phyloP scores from a whole-genome alignment of 2,329 filamentous ascomycete genomes.

The Fusarium keratoplasticum region DNA sequence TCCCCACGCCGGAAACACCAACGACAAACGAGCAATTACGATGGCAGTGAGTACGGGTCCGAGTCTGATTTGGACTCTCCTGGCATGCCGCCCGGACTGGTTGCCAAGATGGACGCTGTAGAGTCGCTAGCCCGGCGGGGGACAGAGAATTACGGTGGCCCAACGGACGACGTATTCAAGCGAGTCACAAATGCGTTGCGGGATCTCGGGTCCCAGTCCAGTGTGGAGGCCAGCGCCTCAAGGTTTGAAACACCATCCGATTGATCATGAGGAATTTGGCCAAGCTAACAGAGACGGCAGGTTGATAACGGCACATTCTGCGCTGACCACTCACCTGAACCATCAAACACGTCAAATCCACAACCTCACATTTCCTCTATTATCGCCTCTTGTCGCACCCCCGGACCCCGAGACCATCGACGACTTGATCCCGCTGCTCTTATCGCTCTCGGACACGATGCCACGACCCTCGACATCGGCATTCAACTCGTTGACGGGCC shows the following conservation, averaged over 20 bases:
- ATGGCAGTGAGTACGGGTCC: conserved; percentile 80
- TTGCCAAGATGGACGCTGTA: conserved; percentile 77
- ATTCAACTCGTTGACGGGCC: conserved; percentile 73
- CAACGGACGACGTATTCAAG: conserved; percentile 74
- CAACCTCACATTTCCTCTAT: conserved; percentile 75
- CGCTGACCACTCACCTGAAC: conserved; percentile 77
- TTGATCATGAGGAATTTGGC: not conserved
- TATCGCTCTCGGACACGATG: conserved; percentile 73
- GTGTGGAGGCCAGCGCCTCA: conserved; percentile 77
- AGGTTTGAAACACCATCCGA: conserved; percentile 59
- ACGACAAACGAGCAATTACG: conserved; percentile 70
- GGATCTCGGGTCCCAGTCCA: conserved; percentile 78
- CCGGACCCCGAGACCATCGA: conserved; percentile 75
- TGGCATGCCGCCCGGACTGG: conserved; percentile 74
- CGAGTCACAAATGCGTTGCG: conserved; percentile 76
- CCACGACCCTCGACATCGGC: conserved; percentile 72
- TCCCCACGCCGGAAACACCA: conserved; percentile 60
- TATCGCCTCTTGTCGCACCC: conserved; percentile 74
- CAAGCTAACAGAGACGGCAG: conserved; percentile 56
- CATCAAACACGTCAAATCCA: conserved; percentile 83
- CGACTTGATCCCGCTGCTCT: conserved; percentile 74
- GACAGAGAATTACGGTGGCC: conserved; percentile 73
- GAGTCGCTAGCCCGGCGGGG: conserved; percentile 76
- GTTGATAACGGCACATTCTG: conserved; percentile 80
- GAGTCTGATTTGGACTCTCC: conserved; percentile 77